A percentile compares a stretch with the other conserved stretches of the same genome.
phyloP scores from a whole-genome alignment of 768 basidiomycete species.

The Pleurotus ostreatus region DNA sequence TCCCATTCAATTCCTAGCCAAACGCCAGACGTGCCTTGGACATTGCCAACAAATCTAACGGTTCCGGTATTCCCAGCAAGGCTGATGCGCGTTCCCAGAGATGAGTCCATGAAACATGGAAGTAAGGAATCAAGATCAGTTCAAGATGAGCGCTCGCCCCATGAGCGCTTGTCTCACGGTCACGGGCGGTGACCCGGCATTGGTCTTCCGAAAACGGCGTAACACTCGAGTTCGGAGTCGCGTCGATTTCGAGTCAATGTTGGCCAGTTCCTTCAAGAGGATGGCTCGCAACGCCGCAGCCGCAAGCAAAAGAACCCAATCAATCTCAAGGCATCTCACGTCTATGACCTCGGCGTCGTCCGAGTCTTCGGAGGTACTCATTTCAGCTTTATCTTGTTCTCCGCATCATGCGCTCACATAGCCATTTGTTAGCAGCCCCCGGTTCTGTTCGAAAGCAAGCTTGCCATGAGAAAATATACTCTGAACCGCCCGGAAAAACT shows the following conservation, averaged over 20 bases:
- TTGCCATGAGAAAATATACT: slow-evolving; percentile 60
- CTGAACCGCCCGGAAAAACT: slow-evolving; percentile 79
- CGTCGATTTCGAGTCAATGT: slow-evolving; percentile 8
- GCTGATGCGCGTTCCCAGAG: slow-evolving; percentile 52
- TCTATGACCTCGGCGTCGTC: slow-evolving; percentile 28
- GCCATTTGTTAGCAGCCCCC: slow-evolving; percentile 30
- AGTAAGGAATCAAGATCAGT: slow-evolving; percentile 15
- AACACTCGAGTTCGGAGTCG: too few relatives aligned
- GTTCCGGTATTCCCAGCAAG: slow-evolving; percentile 59
- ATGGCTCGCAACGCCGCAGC: slow-evolving; percentile 38
- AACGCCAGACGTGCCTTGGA: slow-evolving; percentile 56
- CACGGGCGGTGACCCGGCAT: neutral
- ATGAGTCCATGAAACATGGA: slow-evolving; percentile 17
- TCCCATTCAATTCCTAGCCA: slow-evolving; percentile 99
- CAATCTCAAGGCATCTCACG: slow-evolving; percentile 47
- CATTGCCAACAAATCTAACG: slow-evolving; percentile 61
- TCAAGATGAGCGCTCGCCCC: slow-evolving; percentile 10
- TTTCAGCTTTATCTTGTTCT: slow-evolving; percentile 7
- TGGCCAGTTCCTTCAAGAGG: slow-evolving; percentile 22
- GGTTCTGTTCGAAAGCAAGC: slow-evolving; percentile 68
- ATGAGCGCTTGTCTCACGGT: neutral
- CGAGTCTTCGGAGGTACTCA: slow-evolving; percentile 31
- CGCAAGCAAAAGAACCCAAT: slow-evolving; percentile 37
- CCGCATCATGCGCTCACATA: slow-evolving; percentile 10
- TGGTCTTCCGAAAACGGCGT: too few relatives aligned